These are phyloP conservation scores for Zygoascus ofunaensis DNA, from an alignment of 805 yeast species.

Conservation along the genomic window DNA sequence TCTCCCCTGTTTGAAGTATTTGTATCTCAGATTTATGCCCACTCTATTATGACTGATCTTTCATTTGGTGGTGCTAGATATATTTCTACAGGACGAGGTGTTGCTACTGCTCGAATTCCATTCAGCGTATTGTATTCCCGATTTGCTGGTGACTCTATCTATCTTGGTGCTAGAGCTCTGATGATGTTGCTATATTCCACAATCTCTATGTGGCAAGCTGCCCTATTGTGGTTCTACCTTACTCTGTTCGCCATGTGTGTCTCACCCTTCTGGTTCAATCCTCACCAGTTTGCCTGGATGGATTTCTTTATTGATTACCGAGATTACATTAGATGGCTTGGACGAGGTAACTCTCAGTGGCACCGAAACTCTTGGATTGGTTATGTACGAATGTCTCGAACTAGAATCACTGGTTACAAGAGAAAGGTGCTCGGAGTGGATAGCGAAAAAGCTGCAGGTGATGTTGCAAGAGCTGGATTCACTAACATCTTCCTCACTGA, in stretches of 20 bases:
- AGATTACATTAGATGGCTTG: slow-evolving; percentile 82
- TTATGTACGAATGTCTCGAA: slow-evolving; percentile 65
- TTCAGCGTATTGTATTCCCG: slow-evolving; percentile 66
- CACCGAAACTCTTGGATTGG: slow-evolving; percentile 73
- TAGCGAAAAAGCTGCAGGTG: slow-evolving; percentile 59
- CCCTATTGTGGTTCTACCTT: slow-evolving; percentile 96
- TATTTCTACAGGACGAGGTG: slow-evolving; percentile 88
- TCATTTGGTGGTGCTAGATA: slow-evolving; percentile 89
- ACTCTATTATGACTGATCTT: slow-evolving; percentile 63
- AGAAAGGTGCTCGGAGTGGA: slow-evolving; percentile 55
- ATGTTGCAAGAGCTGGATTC: slow-evolving; percentile 67
- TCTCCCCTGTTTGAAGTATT: slow-evolving; percentile 93
- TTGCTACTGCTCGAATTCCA: slow-evolving; percentile 74
- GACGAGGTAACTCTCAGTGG: slow-evolving; percentile 64
- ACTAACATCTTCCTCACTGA: slow-evolving; percentile 74
- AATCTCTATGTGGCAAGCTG: slow-evolving; percentile 85
- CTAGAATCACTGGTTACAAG: slow-evolving; percentile 88
- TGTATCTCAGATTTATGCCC: slow-evolving; percentile 87
- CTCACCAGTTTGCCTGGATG: slow-evolving; percentile 94
- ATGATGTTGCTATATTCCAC: slow-evolving; percentile 68
- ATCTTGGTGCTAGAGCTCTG: slow-evolving; percentile 63
- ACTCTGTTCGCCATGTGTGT: slow-evolving; percentile 77
- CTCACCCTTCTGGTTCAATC: slow-evolving; percentile 93
- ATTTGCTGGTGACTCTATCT: slow-evolving; percentile 68
- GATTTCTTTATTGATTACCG: slow-evolving; percentile 95